phyloP scores from a whole-genome alignment of 306 rosid genomes.

The Dryas octopetala region DNA sequence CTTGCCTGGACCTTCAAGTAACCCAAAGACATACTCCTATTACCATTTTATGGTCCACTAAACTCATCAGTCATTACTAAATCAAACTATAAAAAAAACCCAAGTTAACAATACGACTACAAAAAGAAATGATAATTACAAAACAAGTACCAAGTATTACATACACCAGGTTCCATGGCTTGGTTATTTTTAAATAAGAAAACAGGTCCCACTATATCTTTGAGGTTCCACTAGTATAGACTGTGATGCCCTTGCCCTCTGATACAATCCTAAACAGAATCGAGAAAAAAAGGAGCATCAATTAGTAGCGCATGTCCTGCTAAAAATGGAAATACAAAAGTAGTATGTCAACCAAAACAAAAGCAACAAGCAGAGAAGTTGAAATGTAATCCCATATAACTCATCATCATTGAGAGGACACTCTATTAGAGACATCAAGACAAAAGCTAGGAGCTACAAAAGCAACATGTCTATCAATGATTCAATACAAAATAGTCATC shows the following conservation, averaged over 20 bases:
- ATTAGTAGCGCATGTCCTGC: neutral
- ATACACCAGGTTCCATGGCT: slow-evolving; percentile 22
- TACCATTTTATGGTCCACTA: neutral
- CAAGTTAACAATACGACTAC: slow-evolving; percentile 23
- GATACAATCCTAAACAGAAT: slow-evolving; percentile 36
- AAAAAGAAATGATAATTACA: slow-evolving; percentile 28
- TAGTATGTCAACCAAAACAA: slow-evolving; percentile 7
- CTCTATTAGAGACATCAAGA: neutral
- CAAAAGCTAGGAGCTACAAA: neutral
- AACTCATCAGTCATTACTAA: neutral
- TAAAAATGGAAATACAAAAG: neutral
- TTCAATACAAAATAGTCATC: neutral
- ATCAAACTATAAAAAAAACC: slow-evolving; percentile 10
- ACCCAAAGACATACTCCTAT: slow-evolving; percentile 1
- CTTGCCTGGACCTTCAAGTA: neutral
- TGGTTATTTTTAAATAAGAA: slow-evolving; percentile 24
- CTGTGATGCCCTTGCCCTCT: slow-evolving; percentile 23
- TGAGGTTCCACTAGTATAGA: slow-evolving; percentile 18
- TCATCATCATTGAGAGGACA: neutral
- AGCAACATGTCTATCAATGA: neutral
- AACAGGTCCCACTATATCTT: slow-evolving; percentile 6
- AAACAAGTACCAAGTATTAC: slow-evolving; percentile 16
- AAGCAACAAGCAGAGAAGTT: neutral
- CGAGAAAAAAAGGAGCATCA: slow-evolving; percentile 15
- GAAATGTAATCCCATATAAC: neutral